Base-by-base conservation (phyloP, 176 grass and related monocot genomes). In the Dactylis glomerata region DNA sequence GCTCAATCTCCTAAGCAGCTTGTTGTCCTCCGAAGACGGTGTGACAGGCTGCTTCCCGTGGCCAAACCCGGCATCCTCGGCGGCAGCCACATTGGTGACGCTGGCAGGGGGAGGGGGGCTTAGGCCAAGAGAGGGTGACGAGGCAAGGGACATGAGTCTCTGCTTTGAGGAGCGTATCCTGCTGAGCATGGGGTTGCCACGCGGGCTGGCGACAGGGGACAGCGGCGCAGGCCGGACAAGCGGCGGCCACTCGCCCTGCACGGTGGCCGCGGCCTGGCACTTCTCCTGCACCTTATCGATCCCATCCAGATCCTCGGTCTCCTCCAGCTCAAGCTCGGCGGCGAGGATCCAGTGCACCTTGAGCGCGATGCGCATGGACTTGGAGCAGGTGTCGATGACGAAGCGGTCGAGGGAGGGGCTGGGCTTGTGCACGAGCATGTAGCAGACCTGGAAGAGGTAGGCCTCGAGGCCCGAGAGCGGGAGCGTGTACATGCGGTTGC, bases 361-460 rank as follows among this genome's bases (percentile, higher is more conserved):
- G 73, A 99, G 89, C 5, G 96, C 93, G 23, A 99, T 99, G 61
- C 91, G 88, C 52, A 99, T 86, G 42, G 93, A 92, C 76, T 99
- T 99, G 73, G 93, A 79, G 50, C 93, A 99, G 64, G 93, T 95
- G 54, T 99, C 93, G 37, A 99, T 99, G 64, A 99, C 89, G 79
- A 99, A 99, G 54, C 86, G 94, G 62, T 96, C 93, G 36, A 99
- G 87, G 19, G 96, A 99, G 8, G 96, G 96, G 81, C 93, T 95
- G 42, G 96, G 96, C 84, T 99, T 99, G 82, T 99, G 89, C 41
- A 99, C 89, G 65, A 99, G 80, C 93, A 99, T 99, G 87, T 96
- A 99, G 82, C 96, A 99, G 75, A 99, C 94, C 88, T 96, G 96
- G 87, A 99, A 99, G 80, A 96, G 93, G 86, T 99, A 99, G 44